Base-by-base conservation (phyloP, 306 rosid genomes). In the Corylus heterophylla region DNA sequence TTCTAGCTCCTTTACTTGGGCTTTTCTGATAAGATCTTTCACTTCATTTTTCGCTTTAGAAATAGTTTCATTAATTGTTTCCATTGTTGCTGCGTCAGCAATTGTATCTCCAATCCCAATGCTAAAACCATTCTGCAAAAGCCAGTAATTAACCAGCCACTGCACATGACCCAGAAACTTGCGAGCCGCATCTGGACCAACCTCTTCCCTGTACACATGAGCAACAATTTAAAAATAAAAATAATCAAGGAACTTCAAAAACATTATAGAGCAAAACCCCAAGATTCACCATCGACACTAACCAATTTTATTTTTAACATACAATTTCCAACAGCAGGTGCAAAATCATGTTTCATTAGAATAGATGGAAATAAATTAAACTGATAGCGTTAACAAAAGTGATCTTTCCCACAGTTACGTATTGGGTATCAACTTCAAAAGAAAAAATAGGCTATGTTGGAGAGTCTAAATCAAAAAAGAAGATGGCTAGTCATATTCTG, bases 131-230 rank as follows among this genome's bases (percentile, higher is more conserved):
- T 95, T 83, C 86, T 95, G 99, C 85, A 95, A 85, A 86, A 95
- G 94, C 99, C 99, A 95, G 75, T 95, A 95, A 79, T 95, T 95
- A 58, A 95, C 99, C 62, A 95, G 99, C 99, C 99, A 95, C 82
- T 95, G 99, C 75, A 97, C 92, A 76, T 95, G 99, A 74, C 99
- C 99, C 72, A 95, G 94, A 83, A 95, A 93, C 80, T 95, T 95
- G 62, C 99, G 96, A 66, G 99, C 99, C 4, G 99, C 98, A 87
- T 95, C 99, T 37, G 99, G 99, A 74, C 99, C 99, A 80, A 95
- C 99, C 87, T 91, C 99, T 84, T 95, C 99, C 99, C 99, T 96
- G 89, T 51, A 78, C 71, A 68, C 76, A 82, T 55, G 66, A 50
- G 73, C 67, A 84, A 0, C 45, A 74, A 69, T 9, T 17, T 58